Conservation (phyloP, 192 early-diverging fungal species). For the Linnemannia exigua region DNA sequence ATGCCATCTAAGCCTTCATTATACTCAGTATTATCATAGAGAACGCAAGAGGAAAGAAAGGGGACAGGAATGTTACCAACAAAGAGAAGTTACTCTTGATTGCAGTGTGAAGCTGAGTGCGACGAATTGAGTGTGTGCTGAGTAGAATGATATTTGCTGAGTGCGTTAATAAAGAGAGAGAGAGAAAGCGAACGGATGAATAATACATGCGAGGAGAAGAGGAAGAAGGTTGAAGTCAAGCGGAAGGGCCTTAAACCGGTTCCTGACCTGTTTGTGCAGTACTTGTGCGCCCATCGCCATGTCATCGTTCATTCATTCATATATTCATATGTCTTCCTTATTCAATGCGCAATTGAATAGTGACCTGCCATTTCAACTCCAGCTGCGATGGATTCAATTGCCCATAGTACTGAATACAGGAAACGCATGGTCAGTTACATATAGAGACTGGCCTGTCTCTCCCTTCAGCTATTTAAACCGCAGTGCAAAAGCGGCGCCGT, state of each 20-base stretch:
- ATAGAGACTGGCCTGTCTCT: not conserved
- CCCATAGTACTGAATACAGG: too few relatives aligned
- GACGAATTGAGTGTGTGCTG: not conserved
- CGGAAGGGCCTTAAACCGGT: constrained; percentile 9
- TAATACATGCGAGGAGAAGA: constrained; percentile 1
- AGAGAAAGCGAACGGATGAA: not conserved
- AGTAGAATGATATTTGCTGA: too few relatives aligned
- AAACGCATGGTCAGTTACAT: too few relatives aligned
- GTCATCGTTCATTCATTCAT: not conserved
- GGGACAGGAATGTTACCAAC: too few relatives aligned
- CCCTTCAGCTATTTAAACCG: not conserved
- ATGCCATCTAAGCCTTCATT: too few relatives aligned
- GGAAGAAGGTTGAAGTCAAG: not conserved
- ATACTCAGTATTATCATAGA: too few relatives aligned
- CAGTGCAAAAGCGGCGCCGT: constrained; percentile 2
- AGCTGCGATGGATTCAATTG: not conserved
- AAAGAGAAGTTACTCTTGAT: too few relatives aligned
- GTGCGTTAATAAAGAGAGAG: not conserved
- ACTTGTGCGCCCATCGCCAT: constrained; percentile 4
- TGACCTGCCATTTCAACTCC: not conserved
- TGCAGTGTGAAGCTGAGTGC: too few relatives aligned
- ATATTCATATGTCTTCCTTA: not conserved
- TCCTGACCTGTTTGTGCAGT: not conserved
- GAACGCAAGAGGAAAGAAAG: too few relatives aligned
- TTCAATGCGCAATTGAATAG: not conserved